Percentiles rank a stretch among this genome's conserved stretches.
phyloP scores from a whole-genome alignment of 805 yeast genomes.

The Kuraishia ogatae region DNA sequence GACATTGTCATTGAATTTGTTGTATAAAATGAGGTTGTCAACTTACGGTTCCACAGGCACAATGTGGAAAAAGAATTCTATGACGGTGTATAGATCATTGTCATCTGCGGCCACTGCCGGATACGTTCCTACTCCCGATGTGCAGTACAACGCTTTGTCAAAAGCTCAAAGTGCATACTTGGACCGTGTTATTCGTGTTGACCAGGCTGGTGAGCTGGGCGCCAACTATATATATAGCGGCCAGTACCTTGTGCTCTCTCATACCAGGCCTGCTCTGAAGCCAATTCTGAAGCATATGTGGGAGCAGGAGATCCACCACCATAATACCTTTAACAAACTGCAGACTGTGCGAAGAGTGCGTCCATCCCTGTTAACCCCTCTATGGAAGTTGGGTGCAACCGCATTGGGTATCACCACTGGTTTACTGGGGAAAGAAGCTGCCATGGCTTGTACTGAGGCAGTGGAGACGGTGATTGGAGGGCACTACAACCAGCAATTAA shows the following conservation, averaged over 20 bases:
- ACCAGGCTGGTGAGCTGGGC: constrained; percentile 97
- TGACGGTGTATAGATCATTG: background rate
- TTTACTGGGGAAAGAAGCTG: constrained; percentile 82
- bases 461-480: constrained; percentile 97
- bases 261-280: constrained; percentile 63
- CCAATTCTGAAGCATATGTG: constrained; percentile 91
- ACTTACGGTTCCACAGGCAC: background rate
- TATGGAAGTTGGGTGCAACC: constrained; percentile 89
- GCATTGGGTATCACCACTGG: constrained; percentile 86
- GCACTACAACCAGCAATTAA: constrained; percentile 85
- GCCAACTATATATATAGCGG: constrained; percentile 92
- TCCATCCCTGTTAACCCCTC: constrained; percentile 85
- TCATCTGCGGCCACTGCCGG: background rate
- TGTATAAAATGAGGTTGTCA: background rate
- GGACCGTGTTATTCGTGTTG: constrained; percentile 77
- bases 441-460: constrained; percentile 99
- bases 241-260: constrained; percentile 69
- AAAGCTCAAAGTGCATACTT: constrained; percentile 61
- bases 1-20: no score
- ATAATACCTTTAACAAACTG: constrained; percentile 69
- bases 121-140: background rate
- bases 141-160: background rate
- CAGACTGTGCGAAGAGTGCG: constrained; percentile 76
- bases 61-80: background rate
- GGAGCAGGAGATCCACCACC: constrained; percentile 95